A percentile compares a stretch with the other conserved stretches of the same genome.
Evolutionary conservation across 2,329 filamentous ascomycete genomes (phyloP).

Genomic region (Emmonsiellopsis sp.): DNA sequence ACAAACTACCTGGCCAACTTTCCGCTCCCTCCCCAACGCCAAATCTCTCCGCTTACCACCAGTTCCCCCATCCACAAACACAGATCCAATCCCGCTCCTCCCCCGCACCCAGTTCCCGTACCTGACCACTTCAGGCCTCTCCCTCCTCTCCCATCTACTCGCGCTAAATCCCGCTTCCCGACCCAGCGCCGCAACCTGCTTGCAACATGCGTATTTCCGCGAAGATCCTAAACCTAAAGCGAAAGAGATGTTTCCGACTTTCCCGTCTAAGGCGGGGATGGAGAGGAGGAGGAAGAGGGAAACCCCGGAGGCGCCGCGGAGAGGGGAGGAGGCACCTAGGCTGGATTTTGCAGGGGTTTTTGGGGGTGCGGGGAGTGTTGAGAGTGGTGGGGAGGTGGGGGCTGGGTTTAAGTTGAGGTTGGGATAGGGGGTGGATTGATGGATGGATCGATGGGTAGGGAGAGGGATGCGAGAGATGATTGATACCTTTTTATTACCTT

Average conservation of each 20-base stretch:
- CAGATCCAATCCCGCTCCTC: slow-evolving; percentile 37
- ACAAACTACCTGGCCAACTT: slow-evolving; percentile 73
- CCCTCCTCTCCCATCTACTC: slow-evolving; percentile 60
- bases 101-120: slow-evolving; percentile 72
- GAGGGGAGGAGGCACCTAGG: slow-evolving; percentile 59
- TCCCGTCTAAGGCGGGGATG: slow-evolving; percentile 88
- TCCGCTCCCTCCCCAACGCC: slow-evolving; percentile 79
- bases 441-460: too few relatives aligned
- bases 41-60: slow-evolving; percentile 62
- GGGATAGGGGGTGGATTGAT: too few relatives aligned
- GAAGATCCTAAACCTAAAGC: slow-evolving; percentile 87
- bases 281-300: slow-evolving; percentile 65
- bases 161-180: slow-evolving; percentile 63
- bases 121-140: slow-evolving; percentile 64
- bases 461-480: background rate
- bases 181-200: slow-evolving; percentile 62
- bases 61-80: slow-evolving; percentile 25
- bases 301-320: slow-evolving; percentile 72
- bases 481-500: too few relatives aligned
- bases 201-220: slow-evolving; percentile 73
- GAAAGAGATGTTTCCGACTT: slow-evolving; percentile 90
- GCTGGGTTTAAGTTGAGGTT: slow-evolving; percentile 52
- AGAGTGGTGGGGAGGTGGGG: slow-evolving; percentile 53
- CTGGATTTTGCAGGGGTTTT: slow-evolving; percentile 65
- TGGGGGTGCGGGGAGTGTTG: slow-evolving; percentile 52